Percentiles rank a stretch among this genome's conserved stretches.
phyloP scores from a whole-genome alignment of 305 asterid species.

The Solanum hybrid region DNA sequence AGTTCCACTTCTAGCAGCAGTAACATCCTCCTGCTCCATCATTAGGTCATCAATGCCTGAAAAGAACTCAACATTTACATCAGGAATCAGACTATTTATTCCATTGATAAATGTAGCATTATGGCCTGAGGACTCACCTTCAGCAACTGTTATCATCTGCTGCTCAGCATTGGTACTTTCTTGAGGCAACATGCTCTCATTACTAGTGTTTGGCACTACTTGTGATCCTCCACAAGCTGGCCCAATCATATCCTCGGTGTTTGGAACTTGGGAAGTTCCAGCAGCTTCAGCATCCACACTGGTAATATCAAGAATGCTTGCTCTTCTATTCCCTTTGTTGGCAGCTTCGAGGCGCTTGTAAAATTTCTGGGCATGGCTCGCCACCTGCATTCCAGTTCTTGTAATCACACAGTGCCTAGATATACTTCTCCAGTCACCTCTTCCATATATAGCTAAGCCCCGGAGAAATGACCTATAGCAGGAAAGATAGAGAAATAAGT shows the following conservation, averaged over 20 bases:
- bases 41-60: background rate
- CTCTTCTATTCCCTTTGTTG: background rate
- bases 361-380: conserved; percentile 22
- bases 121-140: background rate
- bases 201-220: background rate
- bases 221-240: background rate
- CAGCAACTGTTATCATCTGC: background rate
- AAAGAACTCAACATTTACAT: background rate
- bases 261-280: background rate
- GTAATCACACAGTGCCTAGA: conserved; percentile 14
- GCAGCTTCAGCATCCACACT: background rate
- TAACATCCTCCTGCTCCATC: background rate
- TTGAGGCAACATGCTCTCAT: background rate
- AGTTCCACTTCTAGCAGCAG: background rate
- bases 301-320: background rate
- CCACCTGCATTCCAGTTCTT: conserved; percentile 23
- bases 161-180: background rate
- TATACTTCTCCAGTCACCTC: conserved; percentile 23
- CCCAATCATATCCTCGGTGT: background rate
- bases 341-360: background rate
- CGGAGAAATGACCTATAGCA: conserved; percentile 12
- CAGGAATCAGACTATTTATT: background rate
- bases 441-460: conserved; percentile 16
- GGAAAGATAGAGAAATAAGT: background rate
- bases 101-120: background rate